A percentile compares a stretch with the other conserved stretches of the same genome.
Conservation (phyloP, 441 rosid species). For the Lepidium campestre region DNA sequence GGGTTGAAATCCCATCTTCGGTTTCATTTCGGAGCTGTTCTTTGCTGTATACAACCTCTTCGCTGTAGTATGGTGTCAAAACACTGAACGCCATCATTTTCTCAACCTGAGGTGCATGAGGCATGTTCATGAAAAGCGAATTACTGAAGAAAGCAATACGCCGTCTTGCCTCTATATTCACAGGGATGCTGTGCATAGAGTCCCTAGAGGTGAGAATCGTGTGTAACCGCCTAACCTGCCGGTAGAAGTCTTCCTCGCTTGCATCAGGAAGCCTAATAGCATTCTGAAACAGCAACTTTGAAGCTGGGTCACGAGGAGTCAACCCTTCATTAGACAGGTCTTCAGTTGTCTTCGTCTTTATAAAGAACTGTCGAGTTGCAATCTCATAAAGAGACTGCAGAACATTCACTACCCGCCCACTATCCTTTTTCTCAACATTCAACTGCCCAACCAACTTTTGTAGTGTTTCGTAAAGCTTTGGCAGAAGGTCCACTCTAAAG, state of each 20-base stretch:
- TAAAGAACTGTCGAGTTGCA: slow-evolving; percentile 61
- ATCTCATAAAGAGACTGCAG: slow-evolving; percentile 81
- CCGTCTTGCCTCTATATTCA: slow-evolving; percentile 83
- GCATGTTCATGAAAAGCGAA: slow-evolving; percentile 94
- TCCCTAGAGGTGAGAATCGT: slow-evolving; percentile 76
- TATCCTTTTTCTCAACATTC: slow-evolving; percentile 47
- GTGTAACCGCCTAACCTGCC: slow-evolving; percentile 76
- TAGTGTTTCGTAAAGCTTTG: slow-evolving; percentile 54
- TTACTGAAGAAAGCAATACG: slow-evolving; percentile 89
- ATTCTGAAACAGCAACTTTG: slow-evolving; percentile 58
- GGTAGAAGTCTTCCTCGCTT: slow-evolving; percentile 57
- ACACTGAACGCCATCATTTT: slow-evolving; percentile 92
- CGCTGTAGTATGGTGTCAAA: slow-evolving; percentile 84
- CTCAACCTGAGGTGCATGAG: slow-evolving; percentile 95
- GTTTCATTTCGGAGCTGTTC: slow-evolving; percentile 80
- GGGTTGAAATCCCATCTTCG: slow-evolving; percentile 84
- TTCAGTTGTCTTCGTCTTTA: slow-evolving; percentile 48
- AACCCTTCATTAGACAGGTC: slow-evolving; percentile 58
- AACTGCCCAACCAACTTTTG: slow-evolving; percentile 57
- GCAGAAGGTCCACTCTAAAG: slow-evolving; percentile 61
- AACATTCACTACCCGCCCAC: slow-evolving; percentile 61
- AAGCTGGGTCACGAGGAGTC: slow-evolving; percentile 63
- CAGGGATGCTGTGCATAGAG: slow-evolving; percentile 76
- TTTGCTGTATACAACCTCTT: slow-evolving; percentile 77
- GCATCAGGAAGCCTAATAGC: slow-evolving; percentile 61